Percentiles rank a stretch among this genome's conserved stretches.
phyloP scores from a whole-genome alignment of 129 eudicot species.

The Erigeron canadensis region DNA sequence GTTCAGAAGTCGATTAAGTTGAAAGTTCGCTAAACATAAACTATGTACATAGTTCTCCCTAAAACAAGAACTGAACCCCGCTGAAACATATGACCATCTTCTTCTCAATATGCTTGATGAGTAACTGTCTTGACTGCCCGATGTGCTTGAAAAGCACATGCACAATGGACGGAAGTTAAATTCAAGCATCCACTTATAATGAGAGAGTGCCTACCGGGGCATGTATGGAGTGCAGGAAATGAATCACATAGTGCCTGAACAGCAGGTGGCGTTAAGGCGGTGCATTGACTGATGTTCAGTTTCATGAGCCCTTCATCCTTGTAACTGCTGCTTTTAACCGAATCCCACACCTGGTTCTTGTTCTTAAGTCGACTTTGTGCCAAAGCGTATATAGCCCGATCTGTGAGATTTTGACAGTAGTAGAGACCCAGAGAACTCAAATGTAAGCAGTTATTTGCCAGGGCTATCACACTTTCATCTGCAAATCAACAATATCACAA shows the following conservation, averaged over 20 bases:
- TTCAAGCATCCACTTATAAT: slow-evolving; percentile 88
- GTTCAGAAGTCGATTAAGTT: not conserved
- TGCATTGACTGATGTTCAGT: slow-evolving; percentile 95
- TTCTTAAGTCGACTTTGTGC: slow-evolving; percentile 75
- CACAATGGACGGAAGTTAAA: slow-evolving; percentile 89
- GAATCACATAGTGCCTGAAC: slow-evolving; percentile 92
- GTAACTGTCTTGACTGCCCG: slow-evolving; percentile 38
- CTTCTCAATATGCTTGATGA: slow-evolving; percentile 55
- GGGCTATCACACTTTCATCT: slow-evolving; percentile 89
- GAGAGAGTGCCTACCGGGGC: slow-evolving; percentile 88
- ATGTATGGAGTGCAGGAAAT: slow-evolving; percentile 84
- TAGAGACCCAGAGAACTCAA: slow-evolving; percentile 79
- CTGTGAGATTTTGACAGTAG: slow-evolving; percentile 87
- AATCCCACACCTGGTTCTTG: slow-evolving; percentile 55
- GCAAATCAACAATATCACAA: slow-evolving; percentile 22
- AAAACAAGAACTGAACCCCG: not conserved
- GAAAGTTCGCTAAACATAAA: not conserved
- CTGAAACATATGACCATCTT: not conserved
- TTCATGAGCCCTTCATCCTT: slow-evolving; percentile 67
- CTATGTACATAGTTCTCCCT: not conserved
- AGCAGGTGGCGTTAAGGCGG: slow-evolving; percentile 94
- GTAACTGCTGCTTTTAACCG: slow-evolving; percentile 50
- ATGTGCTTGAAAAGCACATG: slow-evolving; percentile 66
- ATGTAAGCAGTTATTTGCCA: slow-evolving; percentile 83
- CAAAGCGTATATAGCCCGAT: slow-evolving; percentile 78